Base-by-base conservation (phyloP, 2,329 filamentous ascomycete species). In the Fusarium papillatum region DNA sequence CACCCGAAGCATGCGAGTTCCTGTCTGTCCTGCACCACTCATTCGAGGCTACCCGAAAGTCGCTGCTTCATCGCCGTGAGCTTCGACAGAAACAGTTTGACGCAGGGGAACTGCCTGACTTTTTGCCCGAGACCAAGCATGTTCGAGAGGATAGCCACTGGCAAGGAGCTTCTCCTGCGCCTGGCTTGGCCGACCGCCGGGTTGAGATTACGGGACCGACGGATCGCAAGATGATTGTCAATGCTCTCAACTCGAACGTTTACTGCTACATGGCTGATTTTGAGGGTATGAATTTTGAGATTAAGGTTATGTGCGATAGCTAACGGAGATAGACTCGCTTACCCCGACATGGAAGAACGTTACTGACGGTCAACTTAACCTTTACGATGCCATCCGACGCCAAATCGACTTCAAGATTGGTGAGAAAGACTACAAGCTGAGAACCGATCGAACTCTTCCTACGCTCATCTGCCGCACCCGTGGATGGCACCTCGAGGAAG, bases 261-360 rank as follows among this genome's bases (percentile, higher is more conserved):
- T 98, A 95, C 93, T 98, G 96, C 67, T 99, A 98, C 82, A 99
- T 99, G 97, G 97, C 97, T 59, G 97, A 99, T 86, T 98, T 99
- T 79, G 97, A 99, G 87, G 96, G 96, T 97, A 85, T 80, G 90
- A 11, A 1, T 84, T 60, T 24, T 31, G 53, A 69, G 7, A 19
- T 14, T 61, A 10, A 14, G 10, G 5, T 5, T 10, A 5, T 14
- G 11, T 19, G 24, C 7, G 38, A 5, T 26, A 17, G 16, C 24
- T 61, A n/a, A 61, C 5, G 2, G 1, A 16, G 4, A 16, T 41
- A 98, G 96, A 98, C 85, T 98, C 97, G 7, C 97, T 91, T 82
- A 95, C 97, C 24, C 97, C 97, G 19, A 98, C 97, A 48, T 99
- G 97, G 97, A 95, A 98, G 78, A 98, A 98, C 88, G 98, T 98